These are phyloP conservation scores for Dianthus caryophyllus DNA, from an alignment of 148 eudicot species.

Conservation along the genomic window DNA sequence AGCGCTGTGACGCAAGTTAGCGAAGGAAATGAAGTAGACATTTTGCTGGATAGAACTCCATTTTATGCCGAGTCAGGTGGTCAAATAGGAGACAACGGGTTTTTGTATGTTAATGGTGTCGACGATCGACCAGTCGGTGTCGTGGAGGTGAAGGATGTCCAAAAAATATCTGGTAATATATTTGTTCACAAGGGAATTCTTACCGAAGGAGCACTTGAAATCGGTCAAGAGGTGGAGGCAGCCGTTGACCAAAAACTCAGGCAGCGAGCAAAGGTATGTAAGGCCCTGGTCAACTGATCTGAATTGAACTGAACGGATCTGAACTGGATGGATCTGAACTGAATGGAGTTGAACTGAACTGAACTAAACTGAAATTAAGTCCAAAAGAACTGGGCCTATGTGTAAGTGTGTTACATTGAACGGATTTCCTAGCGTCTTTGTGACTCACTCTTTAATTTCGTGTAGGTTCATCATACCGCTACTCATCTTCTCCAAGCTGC, in stretches of 20 bases:
- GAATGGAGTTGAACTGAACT: no score
- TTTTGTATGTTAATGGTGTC: conserved; percentile 49
- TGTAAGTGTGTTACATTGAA: background rate
- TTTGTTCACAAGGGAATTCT: conserved; percentile 78
- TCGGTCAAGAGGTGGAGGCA: conserved; percentile 88
- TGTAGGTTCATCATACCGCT: conserved; percentile 94
- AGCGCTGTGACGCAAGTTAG: conserved; percentile 54
- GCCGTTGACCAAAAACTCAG: conserved; percentile 79
- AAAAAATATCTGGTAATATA: conserved; percentile 62
- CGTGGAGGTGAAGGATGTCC: conserved; percentile 81
- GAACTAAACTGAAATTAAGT: no score
- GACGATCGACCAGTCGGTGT: conserved; percentile 45
- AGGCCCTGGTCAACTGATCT: background rate
- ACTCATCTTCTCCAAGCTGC: conserved; percentile 98
- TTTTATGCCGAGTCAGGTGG: conserved; percentile 99
- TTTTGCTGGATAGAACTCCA: conserved; percentile 79
- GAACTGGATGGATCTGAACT: background rate
- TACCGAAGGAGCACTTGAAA: conserved; percentile 59
- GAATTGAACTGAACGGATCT: no score
- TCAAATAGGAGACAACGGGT: conserved; percentile 91
- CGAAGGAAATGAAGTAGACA: conserved; percentile 85
- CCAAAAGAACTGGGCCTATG: no score
- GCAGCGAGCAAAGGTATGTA: conserved; percentile 76
- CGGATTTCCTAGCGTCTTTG: background rate
- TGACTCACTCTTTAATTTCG: background rate